Evolutionary conservation across 306 rosid genomes (phyloP), one percentile per base, ranked within the genome.

Genomic region (Sechiopsis laciniata): DNA sequence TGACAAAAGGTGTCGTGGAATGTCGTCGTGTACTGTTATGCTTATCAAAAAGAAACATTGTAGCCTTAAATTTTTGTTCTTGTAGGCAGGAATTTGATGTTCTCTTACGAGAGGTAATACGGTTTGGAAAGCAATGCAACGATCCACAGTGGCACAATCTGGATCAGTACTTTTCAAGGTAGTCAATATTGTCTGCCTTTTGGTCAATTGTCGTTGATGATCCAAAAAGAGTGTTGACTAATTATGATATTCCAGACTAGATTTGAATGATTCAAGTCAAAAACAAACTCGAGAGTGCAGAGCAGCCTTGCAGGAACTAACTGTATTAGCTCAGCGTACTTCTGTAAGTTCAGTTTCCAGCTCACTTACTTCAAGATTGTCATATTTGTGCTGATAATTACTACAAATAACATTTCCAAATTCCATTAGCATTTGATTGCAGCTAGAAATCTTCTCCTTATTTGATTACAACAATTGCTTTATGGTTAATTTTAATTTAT

Each of bases 101-200:
- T 50, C 86, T 95, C 78, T 78, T 87, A 20, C 78, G 86, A 57
- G 99, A 91, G 85, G 95, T 95, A 62, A 77, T 82, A 77, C 85
- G 99, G 78, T 95, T 95, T 77, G 99, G 97, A 74, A 77, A 95
- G 71, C 76, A 73, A 74, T 95, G 99, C 85, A 95, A 91, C 79
- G 94, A 95, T 78, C 91, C 97, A 50, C 91, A 83, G 66, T 95
- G 95, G 97, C 97, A 95, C 88, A 88, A 81, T 65, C 83, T 95
- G 72, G 85, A 83, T 74, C 86, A 90, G 63, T 84, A 80, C 82
- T 95, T 95, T 81, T 77, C 86, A 40, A 85, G 84, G 99, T 87
- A 83, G 32, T 80, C 71, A 65, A 6, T 42, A 53, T 80, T 9
- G 29, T 74, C 45, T 65, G 69, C 74, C 11, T 73, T 76, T 58